phyloP scores from a whole-genome alignment of 306 rosid genomes.

The Neltuma alba region DNA sequence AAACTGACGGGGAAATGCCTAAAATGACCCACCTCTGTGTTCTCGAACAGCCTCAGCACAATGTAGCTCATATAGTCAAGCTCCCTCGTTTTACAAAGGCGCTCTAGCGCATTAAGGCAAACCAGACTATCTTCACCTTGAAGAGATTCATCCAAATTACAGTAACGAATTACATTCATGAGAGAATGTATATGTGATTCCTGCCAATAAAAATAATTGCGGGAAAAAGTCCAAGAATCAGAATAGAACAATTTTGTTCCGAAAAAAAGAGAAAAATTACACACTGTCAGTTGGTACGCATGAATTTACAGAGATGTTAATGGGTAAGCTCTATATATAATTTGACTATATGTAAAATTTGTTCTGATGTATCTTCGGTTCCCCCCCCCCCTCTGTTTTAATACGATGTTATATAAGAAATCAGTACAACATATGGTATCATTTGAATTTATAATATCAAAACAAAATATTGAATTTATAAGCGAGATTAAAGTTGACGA shows the following conservation, averaged over 20 bases:
- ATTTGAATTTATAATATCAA: background rate
- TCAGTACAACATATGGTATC: background rate
- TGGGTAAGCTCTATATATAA: background rate
- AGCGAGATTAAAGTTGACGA: background rate
- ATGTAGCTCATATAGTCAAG: conserved; percentile 97
- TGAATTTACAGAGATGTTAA: background rate
- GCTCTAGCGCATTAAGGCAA: conserved; percentile 65
- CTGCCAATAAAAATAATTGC: conserved; percentile 47
- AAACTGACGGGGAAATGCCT: conserved; percentile 5
- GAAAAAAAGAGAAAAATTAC: background rate
- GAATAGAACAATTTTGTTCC: background rate
- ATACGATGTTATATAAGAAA: background rate
- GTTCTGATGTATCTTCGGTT: background rate
- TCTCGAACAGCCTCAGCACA: conserved; percentile 93
- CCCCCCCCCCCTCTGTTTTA: background rate
- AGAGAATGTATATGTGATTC: conserved; percentile 98
- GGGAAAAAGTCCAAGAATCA: conserved; percentile 16
- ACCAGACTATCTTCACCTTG: conserved; percentile 84
- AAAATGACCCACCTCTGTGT: conserved; percentile 71
- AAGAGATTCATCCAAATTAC: conserved; percentile 96
- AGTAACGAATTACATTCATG: conserved; percentile 94
- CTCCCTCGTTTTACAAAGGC: conserved; percentile 78
- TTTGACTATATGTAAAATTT: background rate
- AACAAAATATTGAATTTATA: background rate
- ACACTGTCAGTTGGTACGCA: background rate